Percentiles rank a stretch among this genome's conserved stretches.
Evolutionary conservation across 345 rosid genomes (phyloP).

Genomic region (Melastoma malabathricum): DNA sequence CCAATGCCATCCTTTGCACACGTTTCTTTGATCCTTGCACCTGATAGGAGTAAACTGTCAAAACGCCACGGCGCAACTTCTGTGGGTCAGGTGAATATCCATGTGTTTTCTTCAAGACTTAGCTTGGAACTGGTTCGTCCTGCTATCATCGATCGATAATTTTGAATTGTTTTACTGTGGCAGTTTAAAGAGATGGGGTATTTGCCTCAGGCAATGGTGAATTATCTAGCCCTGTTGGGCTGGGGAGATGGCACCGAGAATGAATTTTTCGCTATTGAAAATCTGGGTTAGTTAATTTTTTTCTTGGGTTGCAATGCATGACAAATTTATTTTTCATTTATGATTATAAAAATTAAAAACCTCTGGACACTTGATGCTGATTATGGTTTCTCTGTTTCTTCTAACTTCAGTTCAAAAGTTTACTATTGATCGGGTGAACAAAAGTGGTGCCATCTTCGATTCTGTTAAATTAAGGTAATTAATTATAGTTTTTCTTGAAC

Average conservation of each 20-base stretch:
- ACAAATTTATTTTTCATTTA: not conserved
- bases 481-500: not conserved
- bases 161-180: constrained; percentile 2
- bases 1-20: constrained; percentile 86
- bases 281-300: constrained; percentile 50
- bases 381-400: constrained; percentile 11
- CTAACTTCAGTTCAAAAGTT: constrained; percentile 60
- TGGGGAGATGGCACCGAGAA: constrained; percentile 99
- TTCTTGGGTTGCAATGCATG: not conserved
- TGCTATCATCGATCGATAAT: not conserved
- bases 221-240: constrained; percentile 84
- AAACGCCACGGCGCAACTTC: constrained; percentile 96
- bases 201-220: constrained; percentile 87
- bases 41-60: constrained; percentile 86
- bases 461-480: constrained; percentile 70
- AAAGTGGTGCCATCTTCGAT: constrained; percentile 81
- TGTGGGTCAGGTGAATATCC: constrained; percentile 65
- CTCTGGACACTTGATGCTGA: constrained; percentile 6
- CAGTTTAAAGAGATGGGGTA: constrained; percentile 95
- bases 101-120: not conserved
- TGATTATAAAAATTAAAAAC: not conserved
- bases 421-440: constrained; percentile 73
- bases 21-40: constrained; percentile 88
- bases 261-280: constrained; percentile 72
- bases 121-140: not conserved